Percentiles rank a stretch among this genome's conserved stretches.
Conservation (phyloP, 2,329 filamentous ascomycete genomes). For the Diaporthe citriasiana region DNA sequence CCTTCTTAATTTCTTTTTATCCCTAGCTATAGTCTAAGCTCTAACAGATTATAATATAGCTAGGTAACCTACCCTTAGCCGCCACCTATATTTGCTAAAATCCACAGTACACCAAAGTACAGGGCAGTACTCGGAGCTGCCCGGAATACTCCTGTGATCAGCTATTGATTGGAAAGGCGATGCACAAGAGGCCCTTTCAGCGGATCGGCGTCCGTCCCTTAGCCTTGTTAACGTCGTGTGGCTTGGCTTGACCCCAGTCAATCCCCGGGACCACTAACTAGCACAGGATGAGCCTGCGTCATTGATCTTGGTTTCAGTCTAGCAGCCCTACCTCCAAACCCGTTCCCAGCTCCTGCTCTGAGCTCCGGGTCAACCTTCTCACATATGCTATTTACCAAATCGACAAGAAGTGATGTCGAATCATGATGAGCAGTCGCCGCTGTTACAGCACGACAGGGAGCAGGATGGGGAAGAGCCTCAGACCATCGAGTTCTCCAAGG, state of each 20-base stretch:
- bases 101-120: too few relatives aligned
- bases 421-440: conserved; percentile 36
- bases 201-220: background rate
- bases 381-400: background rate
- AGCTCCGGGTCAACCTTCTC: background rate
- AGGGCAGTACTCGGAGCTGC: too few relatives aligned
- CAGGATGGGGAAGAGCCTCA: conserved; percentile 9
- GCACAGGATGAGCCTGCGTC: background rate
- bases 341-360: background rate
- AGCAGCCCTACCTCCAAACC: background rate
- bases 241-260: background rate
- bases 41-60: too few relatives aligned
- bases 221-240: background rate
- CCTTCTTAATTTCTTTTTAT: too few relatives aligned
- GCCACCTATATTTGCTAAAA: too few relatives aligned
- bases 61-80: too few relatives aligned
- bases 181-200: background rate
- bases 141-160: too few relatives aligned
- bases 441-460: conserved; percentile 9
- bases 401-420: conserved; percentile 26
- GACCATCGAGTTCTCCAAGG: conserved; percentile 32
- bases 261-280: background rate
- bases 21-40: too few relatives aligned
- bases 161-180: too few relatives aligned
- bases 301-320: conserved; percentile 12